phyloP scores from a whole-genome alignment of 208 protist genomes.

The Leptomonas pyrrhocoris region DNA sequence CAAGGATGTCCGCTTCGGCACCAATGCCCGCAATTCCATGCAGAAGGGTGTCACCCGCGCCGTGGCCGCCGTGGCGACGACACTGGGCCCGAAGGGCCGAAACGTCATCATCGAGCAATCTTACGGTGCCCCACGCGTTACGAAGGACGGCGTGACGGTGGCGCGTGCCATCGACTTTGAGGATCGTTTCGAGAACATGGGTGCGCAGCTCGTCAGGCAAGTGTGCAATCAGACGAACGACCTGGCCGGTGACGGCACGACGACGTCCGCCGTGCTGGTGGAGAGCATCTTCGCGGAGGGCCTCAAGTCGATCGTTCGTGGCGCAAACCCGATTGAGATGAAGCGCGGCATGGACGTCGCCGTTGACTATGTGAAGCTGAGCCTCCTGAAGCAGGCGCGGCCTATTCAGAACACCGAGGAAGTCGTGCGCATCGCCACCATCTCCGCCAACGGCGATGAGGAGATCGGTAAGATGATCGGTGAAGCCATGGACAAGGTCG shows the following conservation, averaged over 20 bases:
- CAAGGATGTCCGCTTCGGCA: constrained; percentile 97
- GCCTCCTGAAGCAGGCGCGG: constrained; percentile 92
- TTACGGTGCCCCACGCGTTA: constrained; percentile 98
- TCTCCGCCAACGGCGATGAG: constrained; percentile 99
- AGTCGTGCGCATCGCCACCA: constrained; percentile 98
- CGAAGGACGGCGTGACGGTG: constrained; percentile 99
- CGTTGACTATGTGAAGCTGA: constrained; percentile 89
- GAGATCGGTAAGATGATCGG: constrained; percentile 98
- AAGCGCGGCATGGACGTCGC: constrained; percentile 98
- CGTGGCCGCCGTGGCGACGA: constrained; percentile 96
- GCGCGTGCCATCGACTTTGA: constrained; percentile 98
- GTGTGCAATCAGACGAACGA: constrained; percentile 99
- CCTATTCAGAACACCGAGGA: constrained; percentile 95
- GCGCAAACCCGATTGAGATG: constrained; percentile 99
- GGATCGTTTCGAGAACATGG: constrained; percentile 98
- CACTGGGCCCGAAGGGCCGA: constrained; percentile 98
- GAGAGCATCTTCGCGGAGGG: constrained; percentile 98
- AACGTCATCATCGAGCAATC: constrained; percentile 99
- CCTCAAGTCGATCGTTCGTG: constrained; percentile 96
- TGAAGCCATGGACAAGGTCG: constrained; percentile 98
- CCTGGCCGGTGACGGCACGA: constrained; percentile 98
- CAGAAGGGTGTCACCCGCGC: constrained; percentile 96
- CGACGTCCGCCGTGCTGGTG: constrained; percentile 99
- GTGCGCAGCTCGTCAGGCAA: constrained; percentile 96
- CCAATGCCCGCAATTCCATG: constrained; percentile 92